These are phyloP conservation scores for Endocarpon pusillum DNA, from an alignment of 495 filamentous ascomycete species.

Conservation along the genomic window DNA sequence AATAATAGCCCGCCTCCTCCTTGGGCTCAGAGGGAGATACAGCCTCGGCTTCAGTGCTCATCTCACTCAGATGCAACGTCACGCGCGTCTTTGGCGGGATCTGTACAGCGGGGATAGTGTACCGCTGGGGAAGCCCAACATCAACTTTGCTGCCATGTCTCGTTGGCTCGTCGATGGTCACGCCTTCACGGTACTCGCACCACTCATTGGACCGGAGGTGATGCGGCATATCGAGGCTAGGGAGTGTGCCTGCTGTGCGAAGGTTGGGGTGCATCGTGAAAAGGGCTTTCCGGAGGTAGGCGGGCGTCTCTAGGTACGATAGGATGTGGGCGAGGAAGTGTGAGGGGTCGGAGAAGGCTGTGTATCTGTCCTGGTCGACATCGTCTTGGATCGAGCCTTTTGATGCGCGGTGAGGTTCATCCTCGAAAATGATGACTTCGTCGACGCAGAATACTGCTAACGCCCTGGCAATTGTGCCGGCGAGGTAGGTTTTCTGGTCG, in stretches of 20 bases:
- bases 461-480: conserved; percentile 53
- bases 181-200: conserved; percentile 55
- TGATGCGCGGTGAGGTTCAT: conserved; percentile 17
- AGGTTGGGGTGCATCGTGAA: conserved; percentile 61
- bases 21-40: conserved; percentile 44
- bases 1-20: conserved; percentile 55
- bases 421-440: conserved; percentile 59
- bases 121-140: conserved; percentile 16
- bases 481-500: conserved; percentile 46
- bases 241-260: conserved; percentile 41
- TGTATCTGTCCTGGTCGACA: conserved; percentile 25
- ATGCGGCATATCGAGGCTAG: conserved; percentile 60
- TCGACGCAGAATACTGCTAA: conserved; percentile 61
- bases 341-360: conserved; percentile 44
- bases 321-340: conserved; percentile 59
- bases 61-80: conserved; percentile 38
- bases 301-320: conserved; percentile 58
- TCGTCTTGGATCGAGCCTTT: conserved; percentile 14
- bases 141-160: conserved; percentile 8
- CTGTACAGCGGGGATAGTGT: conserved; percentile 29
- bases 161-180: conserved; percentile 26
- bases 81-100: conserved; percentile 45
- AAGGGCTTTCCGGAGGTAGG: conserved; percentile 48
- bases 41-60: conserved; percentile 23
- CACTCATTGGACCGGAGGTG: conserved; percentile 49